These are phyloP conservation scores for Tuber aestivum DNA, from an alignment of 495 filamentous ascomycete genomes.

Conservation along the genomic window DNA sequence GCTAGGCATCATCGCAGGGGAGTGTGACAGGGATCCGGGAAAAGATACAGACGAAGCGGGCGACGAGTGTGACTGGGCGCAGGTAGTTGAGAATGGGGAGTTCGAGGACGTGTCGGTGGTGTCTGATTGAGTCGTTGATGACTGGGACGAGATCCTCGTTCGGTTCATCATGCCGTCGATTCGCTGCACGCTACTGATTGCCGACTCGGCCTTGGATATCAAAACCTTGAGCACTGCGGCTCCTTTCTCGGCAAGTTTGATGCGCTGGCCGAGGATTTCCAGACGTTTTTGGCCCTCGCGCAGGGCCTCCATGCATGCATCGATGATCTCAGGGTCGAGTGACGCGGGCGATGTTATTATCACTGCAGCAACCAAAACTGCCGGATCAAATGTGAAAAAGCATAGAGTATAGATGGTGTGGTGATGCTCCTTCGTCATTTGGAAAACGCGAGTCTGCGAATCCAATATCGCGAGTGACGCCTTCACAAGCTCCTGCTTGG, in stretches of 20 bases:
- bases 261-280: conserved; percentile 35
- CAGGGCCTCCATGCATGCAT: conserved; percentile 29
- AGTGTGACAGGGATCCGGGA: conserved; percentile 23
- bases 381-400: conserved; percentile 54
- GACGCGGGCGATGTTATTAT: conserved; percentile 36
- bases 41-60: conserved; percentile 25
- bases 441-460: conserved; percentile 51
- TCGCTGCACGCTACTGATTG: conserved; percentile 26
- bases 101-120: conserved; percentile 16
- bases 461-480: conserved; percentile 54
- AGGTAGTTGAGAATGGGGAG: conserved; percentile 19
- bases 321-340: conserved; percentile 28
- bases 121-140: conserved; percentile 22
- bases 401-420: conserved; percentile 49
- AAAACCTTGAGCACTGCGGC: conserved; percentile 36
- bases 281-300: conserved; percentile 29
- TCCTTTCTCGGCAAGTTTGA: conserved; percentile 40
- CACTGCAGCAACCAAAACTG: conserved; percentile 56
- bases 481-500: conserved; percentile 51
- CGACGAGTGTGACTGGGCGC: conserved; percentile 23
- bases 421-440: conserved; percentile 48
- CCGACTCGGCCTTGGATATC: conserved; percentile 35
- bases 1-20: conserved; percentile 18
- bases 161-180: conserved; percentile 22
- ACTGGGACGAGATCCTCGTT: conserved; percentile 20